Conservation (phyloP, 441 rosid species). For the Euphorbia corollata region DNA sequence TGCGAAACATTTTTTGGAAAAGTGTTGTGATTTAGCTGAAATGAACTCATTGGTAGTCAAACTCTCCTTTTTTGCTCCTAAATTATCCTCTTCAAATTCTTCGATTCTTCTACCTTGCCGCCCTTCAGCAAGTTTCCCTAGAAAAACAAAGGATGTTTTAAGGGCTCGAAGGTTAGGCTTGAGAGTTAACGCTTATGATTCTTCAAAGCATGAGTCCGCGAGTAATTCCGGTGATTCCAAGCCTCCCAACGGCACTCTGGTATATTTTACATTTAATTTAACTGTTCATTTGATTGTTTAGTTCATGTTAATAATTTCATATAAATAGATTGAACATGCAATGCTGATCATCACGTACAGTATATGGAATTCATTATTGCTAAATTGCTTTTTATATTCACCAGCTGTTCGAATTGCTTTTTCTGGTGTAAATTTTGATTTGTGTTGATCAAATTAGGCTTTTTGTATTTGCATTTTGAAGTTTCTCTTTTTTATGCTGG, state of each 20-base stretch:
- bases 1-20: not conserved
- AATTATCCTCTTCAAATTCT: slow-evolving; percentile 23
- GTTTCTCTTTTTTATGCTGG: slow-evolving; percentile 9
- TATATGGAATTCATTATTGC: slow-evolving; percentile 1
- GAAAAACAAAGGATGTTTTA: slow-evolving; percentile 20
- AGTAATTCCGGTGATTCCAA: slow-evolving; percentile 49
- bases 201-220: slow-evolving; percentile 39
- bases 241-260: slow-evolving; percentile 60
- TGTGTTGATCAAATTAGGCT: not conserved
- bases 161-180: slow-evolving; percentile 25
- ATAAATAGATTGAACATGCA: not conserved
- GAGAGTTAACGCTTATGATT: slow-evolving; percentile 54
- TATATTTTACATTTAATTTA: slow-evolving; percentile 16
- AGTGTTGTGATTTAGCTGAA: not conserved
- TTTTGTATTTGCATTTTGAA: slow-evolving; percentile 19
- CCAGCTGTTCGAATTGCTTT: not conserved
- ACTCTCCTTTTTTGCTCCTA: slow-evolving; percentile 29
- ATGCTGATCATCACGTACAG: slow-evolving; percentile 1
- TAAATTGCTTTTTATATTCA: not conserved
- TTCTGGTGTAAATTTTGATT: not conserved
- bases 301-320: not conserved
- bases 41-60: slow-evolving; percentile 49
- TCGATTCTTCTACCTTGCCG: slow-evolving; percentile 21
- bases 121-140: slow-evolving; percentile 33
- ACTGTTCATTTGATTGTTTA: not conserved